These are phyloP conservation scores for Fusarium nanum DNA, from an alignment of 2,329 filamentous ascomycete genomes.

Conservation along the genomic window DNA sequence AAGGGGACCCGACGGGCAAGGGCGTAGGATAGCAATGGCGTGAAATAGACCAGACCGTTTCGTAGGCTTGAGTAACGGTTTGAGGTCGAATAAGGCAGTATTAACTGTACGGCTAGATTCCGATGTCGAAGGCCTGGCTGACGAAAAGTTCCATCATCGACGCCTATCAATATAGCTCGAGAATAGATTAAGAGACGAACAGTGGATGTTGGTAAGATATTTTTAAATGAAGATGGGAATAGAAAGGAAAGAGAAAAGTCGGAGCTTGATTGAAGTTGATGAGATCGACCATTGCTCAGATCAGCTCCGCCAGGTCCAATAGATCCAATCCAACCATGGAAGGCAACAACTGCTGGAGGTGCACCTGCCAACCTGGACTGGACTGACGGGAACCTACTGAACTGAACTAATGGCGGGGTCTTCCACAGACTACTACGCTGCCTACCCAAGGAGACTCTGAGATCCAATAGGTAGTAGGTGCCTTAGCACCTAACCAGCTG, in stretches of 20 bases:
- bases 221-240: conserved; percentile 5
- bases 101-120: conserved; percentile 17
- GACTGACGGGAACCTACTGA: background rate
- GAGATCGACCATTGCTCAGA: conserved; percentile 23
- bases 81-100: conserved; percentile 3
- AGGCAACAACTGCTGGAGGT: conserved; percentile 25
- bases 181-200: background rate
- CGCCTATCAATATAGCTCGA: background rate
- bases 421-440: background rate
- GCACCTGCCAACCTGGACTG: conserved; percentile 4
- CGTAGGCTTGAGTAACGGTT: conserved; percentile 14
- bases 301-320: conserved; percentile 18
- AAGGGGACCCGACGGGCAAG: conserved; percentile 11
- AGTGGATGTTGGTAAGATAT: background rate
- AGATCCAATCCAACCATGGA: background rate
- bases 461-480: background rate
- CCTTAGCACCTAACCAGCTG: background rate
- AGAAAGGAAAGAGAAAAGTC: conserved; percentile 6
- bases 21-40: conserved; percentile 11
- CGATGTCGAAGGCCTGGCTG: conserved; percentile 9
- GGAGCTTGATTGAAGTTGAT: conserved; percentile 15
- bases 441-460: background rate
- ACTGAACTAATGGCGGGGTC: conserved; percentile 24
- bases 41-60: conserved; percentile 7
- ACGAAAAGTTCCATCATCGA: background rate